A percentile compares a stretch with the other conserved stretches of the same genome.
phyloP scores from a whole-genome alignment of 805 yeast genomes.

The Cyberlindnera maclurae region DNA sequence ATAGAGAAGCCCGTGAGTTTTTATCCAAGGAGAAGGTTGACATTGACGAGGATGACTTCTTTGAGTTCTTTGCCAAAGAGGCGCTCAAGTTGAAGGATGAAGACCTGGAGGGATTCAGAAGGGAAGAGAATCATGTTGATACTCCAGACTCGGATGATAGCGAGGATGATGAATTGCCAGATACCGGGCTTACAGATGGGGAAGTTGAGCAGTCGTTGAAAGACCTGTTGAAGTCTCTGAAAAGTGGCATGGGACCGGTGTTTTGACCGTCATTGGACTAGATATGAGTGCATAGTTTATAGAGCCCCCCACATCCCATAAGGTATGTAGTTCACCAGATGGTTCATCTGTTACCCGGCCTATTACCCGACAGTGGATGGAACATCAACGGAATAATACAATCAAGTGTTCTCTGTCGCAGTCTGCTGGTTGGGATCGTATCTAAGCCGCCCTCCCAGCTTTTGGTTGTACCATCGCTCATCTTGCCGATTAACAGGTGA shows the following conservation, averaged over 20 bases:
- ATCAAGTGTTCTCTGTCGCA: too few relatives aligned
- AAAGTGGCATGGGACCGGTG: conserved; percentile 17
- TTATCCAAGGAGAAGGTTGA: conserved; percentile 31
- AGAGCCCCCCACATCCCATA: too few relatives aligned
- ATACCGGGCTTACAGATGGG: background rate
- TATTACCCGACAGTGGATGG: too few relatives aligned
- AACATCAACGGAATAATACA: too few relatives aligned
- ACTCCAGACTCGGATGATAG: conserved; percentile 12
- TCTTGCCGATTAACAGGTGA: too few relatives aligned
- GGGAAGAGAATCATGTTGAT: conserved; percentile 6
- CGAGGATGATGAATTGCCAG: conserved; percentile 6
- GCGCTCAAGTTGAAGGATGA: conserved; percentile 43
- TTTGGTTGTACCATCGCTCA: too few relatives aligned
- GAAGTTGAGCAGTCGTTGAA: conserved; percentile 12
- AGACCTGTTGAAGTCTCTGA: conserved; percentile 25
- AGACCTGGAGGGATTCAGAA: conserved; percentile 34
- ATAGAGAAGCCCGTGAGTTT: conserved; percentile 23
- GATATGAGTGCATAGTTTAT: too few relatives aligned
- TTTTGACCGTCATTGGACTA: too few relatives aligned
- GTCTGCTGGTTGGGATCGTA: too few relatives aligned
- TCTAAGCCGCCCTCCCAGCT: too few relatives aligned
- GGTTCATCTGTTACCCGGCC: too few relatives aligned
- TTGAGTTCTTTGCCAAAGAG: conserved; percentile 52
- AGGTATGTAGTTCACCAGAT: too few relatives aligned
- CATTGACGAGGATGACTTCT: conserved; percentile 63